Evolutionary conservation across 805 yeast genomes (phyloP).

Genomic region (Yarrowia sp.): DNA sequence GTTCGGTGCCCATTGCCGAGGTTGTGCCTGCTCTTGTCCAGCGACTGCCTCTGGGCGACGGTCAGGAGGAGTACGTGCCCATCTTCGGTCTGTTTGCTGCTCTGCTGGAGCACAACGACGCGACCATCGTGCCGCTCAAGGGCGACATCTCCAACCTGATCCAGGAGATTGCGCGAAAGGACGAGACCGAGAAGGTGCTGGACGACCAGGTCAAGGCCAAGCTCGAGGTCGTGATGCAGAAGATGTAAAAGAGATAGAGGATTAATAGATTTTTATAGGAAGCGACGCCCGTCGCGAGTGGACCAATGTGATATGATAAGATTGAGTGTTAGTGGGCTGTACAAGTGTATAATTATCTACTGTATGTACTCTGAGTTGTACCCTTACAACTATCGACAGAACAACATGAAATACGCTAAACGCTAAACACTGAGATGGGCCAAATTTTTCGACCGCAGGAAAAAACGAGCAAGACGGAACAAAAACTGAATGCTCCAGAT

Average conservation of each 20-base stretch:
- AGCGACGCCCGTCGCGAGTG: too few relatives aligned
- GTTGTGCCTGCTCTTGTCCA: conserved; percentile 69
- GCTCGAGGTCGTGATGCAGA: conserved; percentile 21
- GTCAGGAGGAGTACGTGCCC: conserved; percentile 90
- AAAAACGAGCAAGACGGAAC: too few relatives aligned
- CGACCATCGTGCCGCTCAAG: conserved; percentile 42
- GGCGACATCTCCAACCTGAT: conserved; percentile 33
- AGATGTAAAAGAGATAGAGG: conserved; percentile 4
- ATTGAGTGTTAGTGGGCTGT: too few relatives aligned
- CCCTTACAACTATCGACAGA: too few relatives aligned
- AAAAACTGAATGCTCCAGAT: too few relatives aligned
- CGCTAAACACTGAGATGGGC: too few relatives aligned
- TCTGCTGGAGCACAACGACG: conserved; percentile 60
- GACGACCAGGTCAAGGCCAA: conserved; percentile 22
- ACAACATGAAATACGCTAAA: too few relatives aligned
- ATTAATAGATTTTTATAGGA: conserved; percentile 6
- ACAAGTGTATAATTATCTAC: too few relatives aligned
- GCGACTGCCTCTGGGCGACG: conserved; percentile 83
- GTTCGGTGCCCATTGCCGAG: conserved; percentile 71
- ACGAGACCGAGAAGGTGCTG: conserved; percentile 12
- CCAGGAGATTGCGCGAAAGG: conserved; percentile 25
- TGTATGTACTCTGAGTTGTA: too few relatives aligned
- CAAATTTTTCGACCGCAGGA: too few relatives aligned
- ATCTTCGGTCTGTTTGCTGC: conserved; percentile 73
- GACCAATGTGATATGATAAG: too few relatives aligned